These are phyloP conservation scores for Mycena venus DNA, from an alignment of 768 basidiomycete genomes.

Conservation along the genomic window DNA sequence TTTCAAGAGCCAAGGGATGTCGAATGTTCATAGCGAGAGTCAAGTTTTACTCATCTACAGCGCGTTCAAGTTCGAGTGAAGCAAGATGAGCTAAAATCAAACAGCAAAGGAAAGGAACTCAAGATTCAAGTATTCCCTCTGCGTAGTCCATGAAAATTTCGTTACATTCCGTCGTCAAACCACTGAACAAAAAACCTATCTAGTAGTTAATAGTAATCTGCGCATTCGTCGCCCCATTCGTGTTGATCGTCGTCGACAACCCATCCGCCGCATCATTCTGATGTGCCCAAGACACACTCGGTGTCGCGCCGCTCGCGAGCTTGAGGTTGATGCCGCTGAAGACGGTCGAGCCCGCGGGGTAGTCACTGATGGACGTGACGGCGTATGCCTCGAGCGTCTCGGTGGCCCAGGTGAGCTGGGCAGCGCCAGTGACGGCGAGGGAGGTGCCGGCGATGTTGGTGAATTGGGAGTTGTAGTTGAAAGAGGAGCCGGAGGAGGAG, in stretches of 20 bases:
- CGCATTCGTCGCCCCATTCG: slow-evolving; percentile 27
- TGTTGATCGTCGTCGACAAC: slow-evolving; percentile 18
- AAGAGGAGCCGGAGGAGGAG: slow-evolving; percentile 4
- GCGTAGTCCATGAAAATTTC: no score
- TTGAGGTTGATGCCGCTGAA: slow-evolving; percentile 27
- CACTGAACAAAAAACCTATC: neutral
- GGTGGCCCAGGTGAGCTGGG: slow-evolving; percentile 31
- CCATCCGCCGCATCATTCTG: slow-evolving; percentile 25
- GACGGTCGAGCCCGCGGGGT: slow-evolving; percentile 24
- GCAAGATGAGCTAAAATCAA: no score
- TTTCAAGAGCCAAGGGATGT: no score
- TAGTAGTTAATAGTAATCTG: slow-evolving; percentile 24
- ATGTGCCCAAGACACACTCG: slow-evolving; percentile 13
- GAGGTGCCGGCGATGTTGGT: slow-evolving; percentile 30
- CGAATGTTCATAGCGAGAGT: no score
- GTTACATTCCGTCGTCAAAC: no score
- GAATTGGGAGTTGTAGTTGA: slow-evolving; percentile 25
- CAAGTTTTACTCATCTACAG: no score
- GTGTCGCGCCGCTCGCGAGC: slow-evolving; percentile 14
- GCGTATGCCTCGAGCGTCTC: slow-evolving; percentile 33
- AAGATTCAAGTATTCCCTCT: no score
- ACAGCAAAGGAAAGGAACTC: no score
- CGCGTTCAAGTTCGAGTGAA: no score
- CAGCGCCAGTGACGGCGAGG: slow-evolving; percentile 15
- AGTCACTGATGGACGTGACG: slow-evolving; percentile 14